Evolutionary conservation across 2,329 filamentous ascomycete genomes (phyloP).

Genomic region (Ophiostoma sp.): DNA sequence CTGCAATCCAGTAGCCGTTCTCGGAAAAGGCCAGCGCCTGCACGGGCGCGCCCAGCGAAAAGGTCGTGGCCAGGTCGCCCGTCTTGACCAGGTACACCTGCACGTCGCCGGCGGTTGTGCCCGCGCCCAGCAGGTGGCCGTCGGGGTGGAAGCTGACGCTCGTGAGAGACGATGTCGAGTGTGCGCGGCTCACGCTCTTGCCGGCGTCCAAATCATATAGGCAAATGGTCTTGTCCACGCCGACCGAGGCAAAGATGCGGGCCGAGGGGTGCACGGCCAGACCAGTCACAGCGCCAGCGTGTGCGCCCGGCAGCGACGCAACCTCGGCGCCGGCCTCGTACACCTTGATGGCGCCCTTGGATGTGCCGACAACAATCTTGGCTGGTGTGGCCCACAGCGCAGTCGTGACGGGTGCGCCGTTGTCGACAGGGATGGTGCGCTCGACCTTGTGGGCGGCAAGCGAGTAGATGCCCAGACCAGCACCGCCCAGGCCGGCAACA

Average conservation of each 20-base stretch:
- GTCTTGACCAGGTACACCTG: conserved; percentile 85
- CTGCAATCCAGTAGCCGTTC: conserved; percentile 93
- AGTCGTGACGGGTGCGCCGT: conserved; percentile 61
- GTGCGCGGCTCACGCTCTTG: conserved; percentile 70
- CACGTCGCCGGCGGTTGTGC: conserved; percentile 72
- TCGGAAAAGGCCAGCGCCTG: conserved; percentile 82
- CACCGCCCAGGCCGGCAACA: conserved; percentile 68
- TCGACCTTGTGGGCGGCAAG: conserved; percentile 62
- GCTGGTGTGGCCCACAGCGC: conserved; percentile 61
- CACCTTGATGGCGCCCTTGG: conserved; percentile 72
- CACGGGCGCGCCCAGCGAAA: conserved; percentile 63
- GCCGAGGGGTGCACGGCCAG: conserved; percentile 78
- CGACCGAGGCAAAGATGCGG: conserved; percentile 78
- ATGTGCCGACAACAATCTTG: conserved; percentile 64
- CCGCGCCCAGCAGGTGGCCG: conserved; percentile 86
- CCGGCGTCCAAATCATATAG: conserved; percentile 73
- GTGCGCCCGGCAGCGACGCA: conserved; percentile 62
- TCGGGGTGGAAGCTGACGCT: conserved; percentile 89
- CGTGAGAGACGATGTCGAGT: conserved; percentile 68
- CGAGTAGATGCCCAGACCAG: conserved; percentile 66
- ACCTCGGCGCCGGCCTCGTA: conserved; percentile 67
- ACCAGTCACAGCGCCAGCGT: conserved; percentile 74
- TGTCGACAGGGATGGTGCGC: conserved; percentile 54
- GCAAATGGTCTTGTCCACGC: conserved; percentile 85
- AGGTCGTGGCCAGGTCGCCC: conserved; percentile 69